These are phyloP conservation scores for Calocera cornea DNA, from an alignment of 768 basidiomycete genomes.

Conservation along the genomic window DNA sequence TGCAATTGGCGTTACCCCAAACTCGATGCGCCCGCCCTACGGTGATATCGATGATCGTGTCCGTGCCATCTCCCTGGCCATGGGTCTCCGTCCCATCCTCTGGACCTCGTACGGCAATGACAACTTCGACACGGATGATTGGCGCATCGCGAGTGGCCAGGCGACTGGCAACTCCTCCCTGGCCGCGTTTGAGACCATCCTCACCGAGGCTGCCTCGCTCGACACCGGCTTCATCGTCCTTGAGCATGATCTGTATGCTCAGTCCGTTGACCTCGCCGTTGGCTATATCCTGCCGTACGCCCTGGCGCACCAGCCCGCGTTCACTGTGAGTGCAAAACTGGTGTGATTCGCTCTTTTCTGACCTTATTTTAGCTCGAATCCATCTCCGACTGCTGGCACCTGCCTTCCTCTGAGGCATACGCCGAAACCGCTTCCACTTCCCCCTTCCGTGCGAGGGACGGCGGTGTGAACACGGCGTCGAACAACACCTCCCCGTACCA, in stretches of 20 bases:
- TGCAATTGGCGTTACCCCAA: slow-evolving; percentile 59
- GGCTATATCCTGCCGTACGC: slow-evolving; percentile 34
- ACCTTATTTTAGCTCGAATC: slow-evolving; percentile 11
- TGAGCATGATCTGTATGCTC: slow-evolving; percentile 65
- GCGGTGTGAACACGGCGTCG: background rate
- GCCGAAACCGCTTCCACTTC: slow-evolving; percentile 27
- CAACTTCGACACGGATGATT: slow-evolving; percentile 70
- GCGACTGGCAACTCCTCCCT: slow-evolving; percentile 53
- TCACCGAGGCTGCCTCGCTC: slow-evolving; percentile 46
- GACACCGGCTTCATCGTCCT: slow-evolving; percentile 67
- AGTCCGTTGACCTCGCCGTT: slow-evolving; percentile 35
- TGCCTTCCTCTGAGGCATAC: slow-evolving; percentile 26
- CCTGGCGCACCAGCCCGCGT: slow-evolving; percentile 21
- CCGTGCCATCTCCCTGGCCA: slow-evolving; percentile 73
- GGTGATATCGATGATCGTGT: slow-evolving; percentile 91
- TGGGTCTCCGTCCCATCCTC: slow-evolving; percentile 84
- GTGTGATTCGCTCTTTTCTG: slow-evolving; percentile 22
- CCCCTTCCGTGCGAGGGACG: background rate
- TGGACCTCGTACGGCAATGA: slow-evolving; percentile 59
- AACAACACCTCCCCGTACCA: background rate
- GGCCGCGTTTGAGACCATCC: slow-evolving; percentile 57
- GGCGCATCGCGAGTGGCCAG: slow-evolving; percentile 71
- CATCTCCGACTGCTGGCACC: slow-evolving; percentile 15
- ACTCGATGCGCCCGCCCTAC: slow-evolving; percentile 54
- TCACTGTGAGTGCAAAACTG: slow-evolving; percentile 24